A percentile compares a stretch with the other conserved stretches of the same genome.
Evolutionary conservation across 2,329 filamentous ascomycete species (phyloP).

Genomic region (Paecilomyces sp.): DNA sequence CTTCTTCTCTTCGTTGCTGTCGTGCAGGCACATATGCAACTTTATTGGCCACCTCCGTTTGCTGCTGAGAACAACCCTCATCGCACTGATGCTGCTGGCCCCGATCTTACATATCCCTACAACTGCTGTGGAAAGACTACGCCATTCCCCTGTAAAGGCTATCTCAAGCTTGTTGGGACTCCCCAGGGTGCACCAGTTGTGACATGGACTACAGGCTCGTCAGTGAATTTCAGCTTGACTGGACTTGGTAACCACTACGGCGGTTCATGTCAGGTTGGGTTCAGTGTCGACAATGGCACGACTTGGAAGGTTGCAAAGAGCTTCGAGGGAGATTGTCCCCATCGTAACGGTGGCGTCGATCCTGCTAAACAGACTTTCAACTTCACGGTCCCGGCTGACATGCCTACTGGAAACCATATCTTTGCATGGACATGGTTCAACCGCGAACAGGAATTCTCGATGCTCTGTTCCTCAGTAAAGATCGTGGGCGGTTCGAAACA

Average conservation of each 20-base stretch:
- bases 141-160: conserved; percentile 36
- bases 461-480: conserved; percentile 39
- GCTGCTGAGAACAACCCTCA: conserved; percentile 39
- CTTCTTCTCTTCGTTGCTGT: not conserved
- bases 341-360: conserved; percentile 28
- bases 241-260: conserved; percentile 38
- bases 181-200: conserved; percentile 36
- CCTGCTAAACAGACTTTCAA: conserved; percentile 37
- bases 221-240: conserved; percentile 28
- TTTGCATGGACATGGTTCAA: conserved; percentile 45
- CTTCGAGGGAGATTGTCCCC: conserved; percentile 43
- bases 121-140: conserved; percentile 36
- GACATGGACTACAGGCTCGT: conserved; percentile 36
- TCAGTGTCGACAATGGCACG: conserved; percentile 35
- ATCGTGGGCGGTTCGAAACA: conserved; percentile 19
- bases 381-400: conserved; percentile 38
- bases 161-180: conserved; percentile 37
- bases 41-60: conserved; percentile 37
- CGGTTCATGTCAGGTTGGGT: conserved; percentile 42
- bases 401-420: conserved; percentile 33
- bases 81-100: conserved; percentile 25
- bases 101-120: conserved; percentile 37
- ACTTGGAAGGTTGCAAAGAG: conserved; percentile 39
- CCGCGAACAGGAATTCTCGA: conserved; percentile 40
- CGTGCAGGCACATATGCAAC: conserved; percentile 33